phyloP scores from a whole-genome alignment of 2,329 filamentous ascomycete species.

The Botrytis medusae region DNA sequence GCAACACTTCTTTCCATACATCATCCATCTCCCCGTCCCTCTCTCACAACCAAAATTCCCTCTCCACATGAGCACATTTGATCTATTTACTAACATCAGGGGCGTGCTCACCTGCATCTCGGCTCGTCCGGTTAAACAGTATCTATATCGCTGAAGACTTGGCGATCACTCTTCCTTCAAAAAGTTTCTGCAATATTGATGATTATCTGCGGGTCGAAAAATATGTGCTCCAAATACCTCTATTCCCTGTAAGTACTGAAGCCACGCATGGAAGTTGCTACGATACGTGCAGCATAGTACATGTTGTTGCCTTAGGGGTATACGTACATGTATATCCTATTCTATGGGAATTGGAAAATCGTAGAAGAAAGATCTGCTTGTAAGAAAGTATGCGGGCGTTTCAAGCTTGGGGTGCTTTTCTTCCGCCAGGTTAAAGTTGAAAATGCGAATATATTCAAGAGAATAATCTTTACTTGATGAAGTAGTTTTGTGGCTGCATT shows the following conservation, averaged over 20 bases:
- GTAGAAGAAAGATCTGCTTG: neutral
- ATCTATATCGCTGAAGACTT: neutral
- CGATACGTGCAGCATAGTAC: no score
- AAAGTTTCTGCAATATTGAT: no score
- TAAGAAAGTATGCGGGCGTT: neutral
- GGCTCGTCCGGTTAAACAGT: neutral
- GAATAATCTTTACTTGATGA: neutral
- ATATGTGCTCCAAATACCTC: neutral
- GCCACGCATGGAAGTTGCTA: neutral
- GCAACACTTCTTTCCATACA: neutral
- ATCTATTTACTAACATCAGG: neutral
- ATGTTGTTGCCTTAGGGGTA: no score
- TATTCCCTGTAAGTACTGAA: neutral
- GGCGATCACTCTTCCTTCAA: neutral
- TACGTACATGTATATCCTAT: no score
- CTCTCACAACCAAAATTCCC: neutral
- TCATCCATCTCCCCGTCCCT: neutral
- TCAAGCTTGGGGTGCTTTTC: neutral
- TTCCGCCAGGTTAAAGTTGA: neutral
- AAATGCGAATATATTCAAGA: no score
- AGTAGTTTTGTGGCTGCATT: rapidly evolving
- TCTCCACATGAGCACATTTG: neutral
- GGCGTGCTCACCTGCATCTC: neutral
- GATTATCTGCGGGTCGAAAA: neutral
- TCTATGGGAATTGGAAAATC: no score